These are phyloP conservation scores for Chernovozyma aurita DNA, from an alignment of 1,139 yeast genomes.

Conservation along the genomic window DNA sequence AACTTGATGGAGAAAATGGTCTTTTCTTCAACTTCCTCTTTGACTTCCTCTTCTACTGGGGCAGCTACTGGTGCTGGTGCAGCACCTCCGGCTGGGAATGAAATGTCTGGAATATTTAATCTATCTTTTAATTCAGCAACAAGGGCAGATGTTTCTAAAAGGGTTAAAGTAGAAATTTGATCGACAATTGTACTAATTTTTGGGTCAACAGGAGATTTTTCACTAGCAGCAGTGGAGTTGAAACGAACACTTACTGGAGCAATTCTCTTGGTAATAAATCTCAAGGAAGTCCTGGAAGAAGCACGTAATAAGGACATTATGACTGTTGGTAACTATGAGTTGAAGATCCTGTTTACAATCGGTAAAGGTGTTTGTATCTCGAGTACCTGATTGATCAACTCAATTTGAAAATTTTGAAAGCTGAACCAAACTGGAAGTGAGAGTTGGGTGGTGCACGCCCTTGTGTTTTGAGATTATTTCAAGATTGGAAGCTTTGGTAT, in stretches of 20 bases:
- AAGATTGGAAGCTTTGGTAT: neutral
- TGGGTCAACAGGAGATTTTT: slow-evolving; percentile 66
- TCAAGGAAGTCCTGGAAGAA: slow-evolving; percentile 33
- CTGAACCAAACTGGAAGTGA: neutral
- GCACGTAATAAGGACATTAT: slow-evolving; percentile 35
- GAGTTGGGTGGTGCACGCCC: neutral
- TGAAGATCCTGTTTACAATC: too few relatives aligned
- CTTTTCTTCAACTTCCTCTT: slow-evolving; percentile 85
- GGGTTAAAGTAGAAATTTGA: slow-evolving; percentile 81
- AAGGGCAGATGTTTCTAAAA: slow-evolving; percentile 83
- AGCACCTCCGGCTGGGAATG: slow-evolving; percentile 73
- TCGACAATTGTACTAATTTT: slow-evolving; percentile 86
- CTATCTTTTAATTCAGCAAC: slow-evolving; percentile 79
- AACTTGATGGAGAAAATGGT: slow-evolving; percentile 89
- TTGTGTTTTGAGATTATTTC: neutral
- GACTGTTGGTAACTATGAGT: neutral
- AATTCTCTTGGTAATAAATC: slow-evolving; percentile 26
- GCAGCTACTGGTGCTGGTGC: slow-evolving; percentile 69
- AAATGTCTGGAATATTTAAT: slow-evolving; percentile 89
- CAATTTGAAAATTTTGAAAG: neutral
- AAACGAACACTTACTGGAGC: slow-evolving; percentile 31
- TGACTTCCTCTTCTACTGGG: slow-evolving; percentile 70
- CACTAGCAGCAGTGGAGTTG: slow-evolving; percentile 48
- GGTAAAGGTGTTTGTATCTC: too few relatives aligned
- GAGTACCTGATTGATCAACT: neutral